Percentiles rank a stretch among this genome's conserved stretches.
These are phyloP conservation scores for Podaxis sp. DNA, from an alignment of 768 basidiomycete genomes.

Conservation along the genomic window DNA sequence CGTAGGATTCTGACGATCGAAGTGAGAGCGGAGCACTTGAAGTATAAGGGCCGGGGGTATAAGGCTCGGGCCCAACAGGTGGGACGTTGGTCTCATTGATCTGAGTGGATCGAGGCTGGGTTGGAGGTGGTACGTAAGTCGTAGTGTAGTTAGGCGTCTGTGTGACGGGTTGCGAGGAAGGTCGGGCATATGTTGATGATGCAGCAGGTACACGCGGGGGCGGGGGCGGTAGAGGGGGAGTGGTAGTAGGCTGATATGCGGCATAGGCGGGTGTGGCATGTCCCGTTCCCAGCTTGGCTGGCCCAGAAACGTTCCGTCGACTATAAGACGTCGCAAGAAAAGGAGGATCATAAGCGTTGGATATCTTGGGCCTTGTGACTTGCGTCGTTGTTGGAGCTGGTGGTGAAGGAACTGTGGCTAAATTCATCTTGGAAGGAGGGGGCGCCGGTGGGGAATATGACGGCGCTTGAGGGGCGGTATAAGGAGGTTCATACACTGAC, in stretches of 20 bases:
- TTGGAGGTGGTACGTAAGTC: neutral
- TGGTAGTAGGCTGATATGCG: slow-evolving; percentile 20
- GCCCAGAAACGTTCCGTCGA: slow-evolving; percentile 19
- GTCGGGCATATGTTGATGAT: neutral
- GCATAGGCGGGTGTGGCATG: slow-evolving; percentile 19
- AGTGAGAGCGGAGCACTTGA: neutral
- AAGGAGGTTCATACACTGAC: slow-evolving; percentile 3
- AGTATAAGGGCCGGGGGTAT: neutral
- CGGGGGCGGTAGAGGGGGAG: slow-evolving; percentile 12
- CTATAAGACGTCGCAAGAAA: slow-evolving; percentile 44
- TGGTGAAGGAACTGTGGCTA: slow-evolving; percentile 15
- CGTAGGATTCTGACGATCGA: neutral
- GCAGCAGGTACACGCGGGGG: neutral
- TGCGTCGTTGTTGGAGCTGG: slow-evolving; percentile 33
- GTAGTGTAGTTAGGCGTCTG: neutral
- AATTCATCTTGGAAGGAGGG: slow-evolving; percentile 16
- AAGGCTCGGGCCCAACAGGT: neutral
- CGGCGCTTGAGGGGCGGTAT: slow-evolving; percentile 21
- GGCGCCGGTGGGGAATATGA: slow-evolving; percentile 27
- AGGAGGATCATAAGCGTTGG: slow-evolving; percentile 79
- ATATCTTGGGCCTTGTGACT: slow-evolving; percentile 61
- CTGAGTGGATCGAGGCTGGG: neutral
- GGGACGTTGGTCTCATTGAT: neutral
- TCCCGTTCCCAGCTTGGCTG: neutral
- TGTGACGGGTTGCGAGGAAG: neutral